phyloP scores from a whole-genome alignment of 768 basidiomycete genomes.

The Rhodosporidiobolus odoratus region DNA sequence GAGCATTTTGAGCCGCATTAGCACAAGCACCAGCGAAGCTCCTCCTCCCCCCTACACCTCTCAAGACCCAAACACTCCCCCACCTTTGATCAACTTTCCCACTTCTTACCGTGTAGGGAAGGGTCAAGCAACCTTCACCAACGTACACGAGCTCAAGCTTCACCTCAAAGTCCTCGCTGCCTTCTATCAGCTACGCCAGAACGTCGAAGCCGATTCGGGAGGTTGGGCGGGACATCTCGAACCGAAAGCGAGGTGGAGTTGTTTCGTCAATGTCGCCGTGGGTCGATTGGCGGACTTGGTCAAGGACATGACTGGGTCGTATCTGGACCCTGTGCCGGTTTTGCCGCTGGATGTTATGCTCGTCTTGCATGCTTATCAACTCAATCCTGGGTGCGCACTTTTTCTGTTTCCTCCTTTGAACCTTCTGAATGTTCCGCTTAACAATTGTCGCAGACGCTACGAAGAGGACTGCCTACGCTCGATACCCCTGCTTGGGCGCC shows the following conservation, averaged over 20 bases:
- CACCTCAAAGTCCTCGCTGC: slow-evolving; percentile 40
- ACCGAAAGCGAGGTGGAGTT: slow-evolving; percentile 34
- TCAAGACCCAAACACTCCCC: neutral
- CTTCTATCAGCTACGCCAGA: slow-evolving; percentile 19
- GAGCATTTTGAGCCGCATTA: no score
- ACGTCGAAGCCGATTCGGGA: slow-evolving; percentile 1
- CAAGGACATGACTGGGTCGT: no score
- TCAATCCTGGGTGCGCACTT: slow-evolving; percentile 31
- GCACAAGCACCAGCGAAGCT: no score
- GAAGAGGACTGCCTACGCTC: neutral
- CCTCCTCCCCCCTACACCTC: neutral
- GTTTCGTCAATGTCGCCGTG: slow-evolving; percentile 34
- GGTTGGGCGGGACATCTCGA: neutral
- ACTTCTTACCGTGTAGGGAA: neutral
- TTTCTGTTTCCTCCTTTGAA: no score
- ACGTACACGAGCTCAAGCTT: slow-evolving; percentile 4
- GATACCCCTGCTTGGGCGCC: neutral
- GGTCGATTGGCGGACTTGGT: slow-evolving; percentile 6
- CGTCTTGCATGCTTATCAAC: slow-evolving; percentile 36
- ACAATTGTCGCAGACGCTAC: slow-evolving; percentile 1
- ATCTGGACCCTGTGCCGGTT: no score
- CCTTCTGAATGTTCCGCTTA: neutral
- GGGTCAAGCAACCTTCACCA: slow-evolving; percentile 18
- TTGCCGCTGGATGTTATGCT: slow-evolving; percentile 39
- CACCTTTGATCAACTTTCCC: neutral